A percentile compares a stretch with the other conserved stretches of the same genome.
Conservation (phyloP, 192 early-diverging fungal species). For the Piromyces sp. region DNA sequence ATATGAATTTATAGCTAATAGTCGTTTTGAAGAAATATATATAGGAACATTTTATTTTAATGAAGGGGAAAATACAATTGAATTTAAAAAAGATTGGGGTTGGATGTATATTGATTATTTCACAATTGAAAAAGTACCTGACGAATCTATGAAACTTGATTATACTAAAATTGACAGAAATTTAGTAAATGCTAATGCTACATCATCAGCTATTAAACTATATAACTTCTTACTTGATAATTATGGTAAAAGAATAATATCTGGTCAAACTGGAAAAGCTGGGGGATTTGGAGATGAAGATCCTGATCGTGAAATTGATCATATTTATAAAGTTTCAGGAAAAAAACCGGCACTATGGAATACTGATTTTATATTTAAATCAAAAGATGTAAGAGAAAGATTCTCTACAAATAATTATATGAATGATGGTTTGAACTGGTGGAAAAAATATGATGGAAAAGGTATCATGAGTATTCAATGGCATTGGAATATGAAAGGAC, state of each 20-base stretch:
- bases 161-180: neutral
- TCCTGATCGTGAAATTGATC: neutral
- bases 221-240: neutral
- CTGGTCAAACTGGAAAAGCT: neutral
- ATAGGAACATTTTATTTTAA: neutral
- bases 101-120: neutral
- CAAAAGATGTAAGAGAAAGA: neutral
- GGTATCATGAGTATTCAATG: neutral
- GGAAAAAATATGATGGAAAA: neutral
- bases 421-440: neutral
- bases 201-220: neutral
- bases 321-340: neutral
- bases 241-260: neutral
- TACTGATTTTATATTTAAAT: neutral
- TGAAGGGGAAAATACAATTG: neutral
- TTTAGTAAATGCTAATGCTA: neutral
- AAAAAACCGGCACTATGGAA: neutral
- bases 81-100: neutral
- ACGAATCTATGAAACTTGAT: neutral
- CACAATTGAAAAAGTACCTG: neutral
- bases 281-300: neutral
- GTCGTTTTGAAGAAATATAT: neutral
- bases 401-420: neutral
- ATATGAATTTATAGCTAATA: neutral
- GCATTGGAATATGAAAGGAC: neutral